A percentile compares a stretch with the other conserved stretches of the same genome.
Evolutionary conservation across 129 eudicot species (phyloP).

Genomic region (Ambrosia artemisiifolia): DNA sequence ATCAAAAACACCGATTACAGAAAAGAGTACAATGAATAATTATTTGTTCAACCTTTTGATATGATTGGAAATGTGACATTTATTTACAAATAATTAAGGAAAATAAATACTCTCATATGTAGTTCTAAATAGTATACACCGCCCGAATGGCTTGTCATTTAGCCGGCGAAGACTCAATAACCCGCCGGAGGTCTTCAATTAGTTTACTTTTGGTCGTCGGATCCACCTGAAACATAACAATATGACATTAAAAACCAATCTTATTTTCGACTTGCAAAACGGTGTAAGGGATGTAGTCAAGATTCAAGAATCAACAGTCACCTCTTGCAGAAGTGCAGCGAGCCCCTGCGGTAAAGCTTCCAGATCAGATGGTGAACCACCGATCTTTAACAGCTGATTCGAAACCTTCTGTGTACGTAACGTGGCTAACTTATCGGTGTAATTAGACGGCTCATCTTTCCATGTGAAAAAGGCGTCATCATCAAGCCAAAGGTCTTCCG

Average conservation of each 20-base stretch:
- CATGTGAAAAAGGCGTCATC: constrained; percentile 72
- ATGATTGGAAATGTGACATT: background rate
- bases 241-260: background rate
- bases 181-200: constrained; percentile 51
- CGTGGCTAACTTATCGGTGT: constrained; percentile 53
- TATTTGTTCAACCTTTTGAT: no score
- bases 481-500: constrained; percentile 51
- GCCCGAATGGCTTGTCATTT: constrained; percentile 12
- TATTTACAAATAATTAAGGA: background rate
- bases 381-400: constrained; percentile 51
- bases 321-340: constrained; percentile 71
- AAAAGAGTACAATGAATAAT: no score
- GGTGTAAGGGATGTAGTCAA: background rate
- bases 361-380: constrained; percentile 56
- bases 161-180: constrained; percentile 22
- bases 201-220: constrained; percentile 46
- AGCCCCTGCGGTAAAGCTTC: constrained; percentile 76
- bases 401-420: constrained; percentile 59
- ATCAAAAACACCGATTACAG: background rate
- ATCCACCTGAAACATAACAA: constrained; percentile 57
- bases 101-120: background rate
- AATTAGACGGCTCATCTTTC: constrained; percentile 57
- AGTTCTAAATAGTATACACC: constrained; percentile 22
- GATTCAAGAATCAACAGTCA: constrained; percentile 5
- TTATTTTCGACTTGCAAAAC: background rate